Evolutionary conservation across 768 basidiomycete species (phyloP), one percentile per base, ranked within the genome.

Genomic region (Naganishia antarctica): DNA sequence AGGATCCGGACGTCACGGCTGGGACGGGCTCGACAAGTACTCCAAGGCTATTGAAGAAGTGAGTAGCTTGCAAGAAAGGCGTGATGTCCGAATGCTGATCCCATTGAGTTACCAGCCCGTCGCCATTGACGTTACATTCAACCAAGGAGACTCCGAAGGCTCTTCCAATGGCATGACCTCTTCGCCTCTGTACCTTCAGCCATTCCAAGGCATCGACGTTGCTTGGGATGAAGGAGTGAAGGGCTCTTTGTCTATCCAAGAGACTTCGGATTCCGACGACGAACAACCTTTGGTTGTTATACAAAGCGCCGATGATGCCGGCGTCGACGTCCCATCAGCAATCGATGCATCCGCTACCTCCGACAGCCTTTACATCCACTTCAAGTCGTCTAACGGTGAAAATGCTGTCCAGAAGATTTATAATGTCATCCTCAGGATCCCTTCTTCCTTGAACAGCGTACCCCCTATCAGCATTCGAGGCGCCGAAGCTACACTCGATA

Each of bases 381-480:
- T 57, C 53, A 41, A 41, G 21, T n/a, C 28, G 6, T 25, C 37
- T 11, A 34, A 57, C 13, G 23, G 21, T 9, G 12, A 34, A 5
- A 34, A 37, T 23, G 32, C 6, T n/a, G 34, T 13, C 53, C n/a
- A 23, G 6, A 34, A 25, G 13, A 40, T 15, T 6, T 57, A 57
- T 29, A 57, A 57, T 18, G 53, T 37, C 23, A 16, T 57, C 21
- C 53, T 57, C 53, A 37, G 18, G 12, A 16, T 57, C 37, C 50
- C 53, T 26, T 57, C 53, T 13, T 15, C 34, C 3, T 40, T 40
- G 6, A 6, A 57, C 3, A 21, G 15, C 21, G 15, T 57, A 12
- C 53, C 53, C 2, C 37, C 53, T 12, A 57, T 57, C 53, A 57
- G 32, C 23, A 37, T 57, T 40, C 53, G 53, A 40, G 53, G 53